Evolutionary conservation across 148 eudicot species (phyloP).

Genomic region (Nyssa sinensis): DNA sequence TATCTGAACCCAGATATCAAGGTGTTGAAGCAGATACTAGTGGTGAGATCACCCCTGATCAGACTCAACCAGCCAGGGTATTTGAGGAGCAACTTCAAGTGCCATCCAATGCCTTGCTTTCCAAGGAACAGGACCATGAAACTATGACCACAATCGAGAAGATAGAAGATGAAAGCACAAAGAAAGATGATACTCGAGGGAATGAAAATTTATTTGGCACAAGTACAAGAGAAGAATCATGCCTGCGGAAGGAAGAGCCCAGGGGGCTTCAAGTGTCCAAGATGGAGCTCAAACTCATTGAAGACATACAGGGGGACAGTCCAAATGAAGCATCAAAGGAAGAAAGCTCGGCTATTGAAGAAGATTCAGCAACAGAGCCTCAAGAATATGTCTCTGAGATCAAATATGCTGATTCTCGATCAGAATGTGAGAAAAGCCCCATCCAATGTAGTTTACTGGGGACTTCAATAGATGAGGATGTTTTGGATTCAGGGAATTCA

Average conservation of each 20-base stretch:
- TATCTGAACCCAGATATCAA: constrained; percentile 3
- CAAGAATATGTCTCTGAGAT: constrained; percentile 17
- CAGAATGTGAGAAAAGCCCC: constrained; percentile 5
- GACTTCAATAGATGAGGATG: constrained; percentile 9
- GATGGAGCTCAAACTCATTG: constrained; percentile 5
- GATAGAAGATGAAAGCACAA: constrained; percentile 8
- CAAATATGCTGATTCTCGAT: constrained; percentile 8
- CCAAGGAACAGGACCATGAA: constrained; percentile 2
- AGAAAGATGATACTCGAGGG: not conserved
- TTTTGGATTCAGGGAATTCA: constrained; percentile 3
- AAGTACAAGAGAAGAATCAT: constrained; percentile 9
- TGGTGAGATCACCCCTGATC: not conserved
- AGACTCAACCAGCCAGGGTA: not conserved
- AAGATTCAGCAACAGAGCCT: constrained; percentile 9
- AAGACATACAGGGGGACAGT: constrained; percentile 7
- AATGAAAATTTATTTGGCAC: constrained; percentile 3
- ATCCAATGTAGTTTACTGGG: not conserved
- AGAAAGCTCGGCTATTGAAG: constrained; percentile 8
- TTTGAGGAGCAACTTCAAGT: not conserved
- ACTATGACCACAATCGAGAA: not conserved
- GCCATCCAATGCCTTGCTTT: not conserved
- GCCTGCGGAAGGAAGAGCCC: constrained; percentile 3
- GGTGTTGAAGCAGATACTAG: not conserved
- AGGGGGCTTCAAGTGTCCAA: constrained; percentile 17
- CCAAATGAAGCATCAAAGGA: constrained; percentile 14